phyloP scores from a whole-genome alignment of 23 red algal species.

The Gracilaria gracilis region DNA sequence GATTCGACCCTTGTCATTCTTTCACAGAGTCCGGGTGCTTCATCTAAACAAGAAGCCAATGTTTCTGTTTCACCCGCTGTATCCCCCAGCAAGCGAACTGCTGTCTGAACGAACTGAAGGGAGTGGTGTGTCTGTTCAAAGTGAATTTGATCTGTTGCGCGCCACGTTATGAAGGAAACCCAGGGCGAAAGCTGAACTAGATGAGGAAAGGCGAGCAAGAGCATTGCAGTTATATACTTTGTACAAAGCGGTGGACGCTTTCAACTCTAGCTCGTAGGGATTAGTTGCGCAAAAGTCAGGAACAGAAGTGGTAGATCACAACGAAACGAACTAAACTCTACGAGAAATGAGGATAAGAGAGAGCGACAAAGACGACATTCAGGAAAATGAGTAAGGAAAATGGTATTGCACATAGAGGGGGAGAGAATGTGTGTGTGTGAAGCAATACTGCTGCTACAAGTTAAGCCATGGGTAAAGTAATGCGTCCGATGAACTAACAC shows the following conservation, averaged over 20 bases:
- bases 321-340: not conserved
- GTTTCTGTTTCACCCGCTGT: not conserved
- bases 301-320: not conserved
- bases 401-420: not conserved
- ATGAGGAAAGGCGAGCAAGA: not conserved
- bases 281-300: not conserved
- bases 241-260: not conserved
- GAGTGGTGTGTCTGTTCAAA: not conserved
- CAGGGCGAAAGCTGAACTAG: not conserved
- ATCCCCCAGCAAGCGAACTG: not conserved
- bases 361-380: not conserved
- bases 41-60: not conserved
- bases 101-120: not conserved
- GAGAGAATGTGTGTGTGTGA: not conserved
- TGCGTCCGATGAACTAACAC: conserved; percentile 29
- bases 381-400: not conserved
- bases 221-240: not conserved
- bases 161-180: not conserved
- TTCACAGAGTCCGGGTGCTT: not conserved
- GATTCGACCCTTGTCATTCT: not conserved
- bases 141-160: not conserved
- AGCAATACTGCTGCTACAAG: not conserved
- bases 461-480: conserved; percentile 59
- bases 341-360: not conserved
- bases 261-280: not conserved